phyloP scores from a whole-genome alignment of 768 basidiomycete genomes.

The Coprinopsis marcescibilis region DNA sequence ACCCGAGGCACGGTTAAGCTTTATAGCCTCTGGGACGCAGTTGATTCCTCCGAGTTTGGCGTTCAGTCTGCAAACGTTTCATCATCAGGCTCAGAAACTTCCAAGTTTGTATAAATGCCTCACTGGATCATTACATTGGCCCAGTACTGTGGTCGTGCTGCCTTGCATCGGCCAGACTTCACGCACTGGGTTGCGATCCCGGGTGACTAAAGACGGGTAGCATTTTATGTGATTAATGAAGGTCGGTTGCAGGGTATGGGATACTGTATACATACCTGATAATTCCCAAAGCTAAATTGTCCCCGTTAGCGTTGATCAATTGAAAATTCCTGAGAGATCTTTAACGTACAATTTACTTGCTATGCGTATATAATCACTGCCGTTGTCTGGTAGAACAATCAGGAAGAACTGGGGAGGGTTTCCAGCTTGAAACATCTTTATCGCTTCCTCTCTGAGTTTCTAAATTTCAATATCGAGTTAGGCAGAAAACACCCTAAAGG shows the following conservation, averaged over 20 bases:
- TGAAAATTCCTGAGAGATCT: too few species aligned
- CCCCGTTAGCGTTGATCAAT: too few species aligned
- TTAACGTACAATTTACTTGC: not conserved
- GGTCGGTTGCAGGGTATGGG: too few species aligned
- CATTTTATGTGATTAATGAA: too few species aligned
- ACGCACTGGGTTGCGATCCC: slow-evolving; percentile 86
- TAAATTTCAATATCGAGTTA: not conserved
- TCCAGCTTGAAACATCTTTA: not conserved
- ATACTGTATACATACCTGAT: too few species aligned
- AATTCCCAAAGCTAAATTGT: too few species aligned
- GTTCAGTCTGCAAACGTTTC: slow-evolving; percentile 49
- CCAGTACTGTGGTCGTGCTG: slow-evolving; percentile 72
- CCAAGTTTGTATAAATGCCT: slow-evolving; percentile 16
- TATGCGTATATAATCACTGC: too few species aligned
- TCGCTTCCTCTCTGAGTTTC: not conserved
- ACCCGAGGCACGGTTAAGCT: slow-evolving; percentile 12
- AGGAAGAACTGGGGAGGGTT: not conserved
- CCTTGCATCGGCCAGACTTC: slow-evolving; percentile 53
- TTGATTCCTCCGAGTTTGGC: slow-evolving; percentile 85
- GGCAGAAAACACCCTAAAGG: not conserved
- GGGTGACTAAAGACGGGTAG: too few species aligned
- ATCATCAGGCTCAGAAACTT: not conserved
- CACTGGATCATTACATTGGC: slow-evolving; percentile 83
- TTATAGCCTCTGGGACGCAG: slow-evolving; percentile 55
- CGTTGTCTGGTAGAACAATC: too few species aligned